Conservation (phyloP, 495 filamentous ascomycete species). For the Xylaria sp. region DNA sequence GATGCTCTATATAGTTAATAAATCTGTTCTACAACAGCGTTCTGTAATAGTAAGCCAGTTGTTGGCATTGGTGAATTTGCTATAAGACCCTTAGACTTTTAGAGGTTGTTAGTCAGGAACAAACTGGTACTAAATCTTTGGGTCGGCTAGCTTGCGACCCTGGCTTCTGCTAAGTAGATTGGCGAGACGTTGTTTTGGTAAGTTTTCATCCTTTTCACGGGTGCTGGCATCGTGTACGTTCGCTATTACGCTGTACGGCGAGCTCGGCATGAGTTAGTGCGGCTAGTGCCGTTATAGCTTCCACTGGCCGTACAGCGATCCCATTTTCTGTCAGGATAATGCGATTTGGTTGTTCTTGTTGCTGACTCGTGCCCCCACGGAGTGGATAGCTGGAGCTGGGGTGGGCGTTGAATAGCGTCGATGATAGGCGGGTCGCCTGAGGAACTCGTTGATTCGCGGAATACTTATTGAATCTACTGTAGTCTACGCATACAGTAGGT, state of each 20-base stretch:
- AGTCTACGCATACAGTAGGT: no score
- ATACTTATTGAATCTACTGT: not conserved
- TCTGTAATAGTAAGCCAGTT: not conserved
- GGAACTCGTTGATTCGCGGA: not conserved
- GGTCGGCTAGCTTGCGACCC: not conserved
- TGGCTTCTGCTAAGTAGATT: not conserved
- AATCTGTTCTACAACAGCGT: not conserved
- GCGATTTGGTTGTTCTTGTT: conserved; percentile 1
- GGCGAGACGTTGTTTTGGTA: not conserved
- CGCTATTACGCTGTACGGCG: conserved; percentile 3
- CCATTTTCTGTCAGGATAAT: conserved; percentile 4
- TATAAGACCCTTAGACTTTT: not conserved
- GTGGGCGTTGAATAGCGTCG: conserved; percentile 11
- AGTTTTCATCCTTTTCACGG: not conserved
- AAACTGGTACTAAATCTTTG: not conserved
- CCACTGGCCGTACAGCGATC: not conserved
- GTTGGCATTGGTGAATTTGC: not conserved
- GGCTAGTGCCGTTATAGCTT: conserved; percentile 7
- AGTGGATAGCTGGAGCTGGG: conserved; percentile 5
- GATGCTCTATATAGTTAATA: not conserved
- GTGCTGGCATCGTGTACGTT: not conserved
- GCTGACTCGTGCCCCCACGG: conserved; percentile 22
- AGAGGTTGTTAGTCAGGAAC: conserved; percentile 19
- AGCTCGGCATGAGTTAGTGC: conserved; percentile 1
- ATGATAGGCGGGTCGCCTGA: not conserved